Conservation (phyloP, 2,329 filamentous ascomycete genomes). For the Diplodia intermedia region DNA sequence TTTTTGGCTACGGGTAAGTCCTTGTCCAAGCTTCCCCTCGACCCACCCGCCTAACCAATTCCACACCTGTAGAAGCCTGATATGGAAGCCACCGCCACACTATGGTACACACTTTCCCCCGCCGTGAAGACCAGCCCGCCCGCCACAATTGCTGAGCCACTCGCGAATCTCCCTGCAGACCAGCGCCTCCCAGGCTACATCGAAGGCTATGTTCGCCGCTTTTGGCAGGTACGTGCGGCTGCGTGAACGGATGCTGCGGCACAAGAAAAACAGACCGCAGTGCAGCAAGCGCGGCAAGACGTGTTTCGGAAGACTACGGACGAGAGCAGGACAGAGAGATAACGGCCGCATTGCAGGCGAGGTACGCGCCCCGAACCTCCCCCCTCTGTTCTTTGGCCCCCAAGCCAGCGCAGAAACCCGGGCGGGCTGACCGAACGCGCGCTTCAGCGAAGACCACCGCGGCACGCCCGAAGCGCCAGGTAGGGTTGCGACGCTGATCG, state of each 20-base stretch:
- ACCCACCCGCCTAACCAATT: not conserved
- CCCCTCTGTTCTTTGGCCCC: no score
- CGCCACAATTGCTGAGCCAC: conserved; percentile 1
- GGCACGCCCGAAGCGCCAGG: conserved; percentile 88
- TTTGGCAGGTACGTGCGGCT: conserved; percentile 83
- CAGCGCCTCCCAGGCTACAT: conserved; percentile 87
- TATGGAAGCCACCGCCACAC: conserved; percentile 97
- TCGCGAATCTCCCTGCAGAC: conserved; percentile 61
- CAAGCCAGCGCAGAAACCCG: not conserved
- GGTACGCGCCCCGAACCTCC: conserved; percentile 38
- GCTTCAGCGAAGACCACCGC: conserved; percentile 83
- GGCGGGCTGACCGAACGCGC: not conserved
- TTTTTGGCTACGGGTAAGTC: conserved; percentile 92
- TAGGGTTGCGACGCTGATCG: conserved; percentile 91
- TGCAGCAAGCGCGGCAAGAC: not conserved
- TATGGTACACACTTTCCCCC: conserved; percentile 68
- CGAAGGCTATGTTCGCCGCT: conserved; percentile 89
- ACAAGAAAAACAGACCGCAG: not conserved
- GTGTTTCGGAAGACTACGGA: not conserved
- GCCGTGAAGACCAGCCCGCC: not conserved
- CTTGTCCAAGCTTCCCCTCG: conserved; percentile 19
- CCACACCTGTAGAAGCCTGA: conserved; percentile 72
- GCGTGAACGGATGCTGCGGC: conserved; percentile 42
- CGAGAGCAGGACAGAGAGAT: not conserved
- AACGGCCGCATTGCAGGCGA: conserved; percentile 40